Percentiles rank a stretch among this genome's conserved stretches.
Evolutionary conservation across 352 stramenopile species (phyloP).

Genomic region (Aphanomyces euteiches): DNA sequence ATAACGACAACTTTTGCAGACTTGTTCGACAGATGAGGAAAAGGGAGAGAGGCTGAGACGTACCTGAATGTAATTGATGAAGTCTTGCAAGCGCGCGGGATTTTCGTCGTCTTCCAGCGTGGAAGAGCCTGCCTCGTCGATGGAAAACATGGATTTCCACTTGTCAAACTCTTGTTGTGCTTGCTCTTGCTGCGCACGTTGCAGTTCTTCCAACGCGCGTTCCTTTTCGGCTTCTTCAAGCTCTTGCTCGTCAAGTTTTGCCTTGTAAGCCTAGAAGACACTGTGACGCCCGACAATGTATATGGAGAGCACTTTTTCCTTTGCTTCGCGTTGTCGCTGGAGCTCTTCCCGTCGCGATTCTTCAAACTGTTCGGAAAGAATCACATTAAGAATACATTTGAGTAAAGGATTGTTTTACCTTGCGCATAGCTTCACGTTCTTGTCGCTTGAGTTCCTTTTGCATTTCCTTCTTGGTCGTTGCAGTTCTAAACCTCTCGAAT

Average conservation of each 20-base stretch:
- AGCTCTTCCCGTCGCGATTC: constrained; percentile 60
- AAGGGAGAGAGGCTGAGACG: too few relatives aligned
- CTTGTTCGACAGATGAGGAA: too few relatives aligned
- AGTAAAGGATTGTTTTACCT: constrained; percentile 33
- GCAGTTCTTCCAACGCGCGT: constrained; percentile 41
- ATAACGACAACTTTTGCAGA: constrained; percentile 62
- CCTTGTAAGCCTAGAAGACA: constrained; percentile 10
- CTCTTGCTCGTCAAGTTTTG: constrained; percentile 29
- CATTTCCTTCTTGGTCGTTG: constrained; percentile 71
- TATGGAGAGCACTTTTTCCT: constrained; percentile 41
- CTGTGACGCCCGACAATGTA: too few relatives aligned
- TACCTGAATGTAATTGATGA: constrained; percentile 70
- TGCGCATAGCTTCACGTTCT: constrained; percentile 68
- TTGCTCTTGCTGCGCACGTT: constrained; percentile 44
- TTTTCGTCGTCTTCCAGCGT: constrained; percentile 58
- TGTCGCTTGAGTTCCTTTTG: constrained; percentile 74
- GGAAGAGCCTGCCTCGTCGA: constrained; percentile 53
- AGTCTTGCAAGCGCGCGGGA: constrained; percentile 58
- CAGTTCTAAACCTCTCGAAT: background rate
- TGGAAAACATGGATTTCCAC: constrained; percentile 71
- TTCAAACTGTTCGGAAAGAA: constrained; percentile 47
- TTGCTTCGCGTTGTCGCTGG: constrained; percentile 49
- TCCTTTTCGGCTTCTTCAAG: constrained; percentile 62
- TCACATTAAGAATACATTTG: too few relatives aligned
- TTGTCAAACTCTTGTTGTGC: constrained; percentile 72